Evolutionary conservation across 2,329 filamentous ascomycete species (phyloP).

Genomic region (Dothideomycetidae sp.): DNA sequence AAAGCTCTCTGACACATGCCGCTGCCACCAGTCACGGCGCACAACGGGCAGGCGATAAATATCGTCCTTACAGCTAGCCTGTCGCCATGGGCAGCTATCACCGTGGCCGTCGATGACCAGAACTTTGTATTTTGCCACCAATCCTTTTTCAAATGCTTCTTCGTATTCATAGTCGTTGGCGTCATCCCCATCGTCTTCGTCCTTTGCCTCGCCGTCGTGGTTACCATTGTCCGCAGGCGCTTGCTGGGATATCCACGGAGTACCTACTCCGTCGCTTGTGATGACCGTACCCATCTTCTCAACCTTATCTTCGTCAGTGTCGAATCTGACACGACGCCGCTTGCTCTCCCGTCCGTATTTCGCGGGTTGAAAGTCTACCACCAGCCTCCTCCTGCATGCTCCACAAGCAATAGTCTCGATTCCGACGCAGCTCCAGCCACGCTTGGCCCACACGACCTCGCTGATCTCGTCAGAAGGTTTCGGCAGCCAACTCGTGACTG

Average conservation of each 20-base stretch:
- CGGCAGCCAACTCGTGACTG: slow-evolving; percentile 83
- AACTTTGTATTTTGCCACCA: slow-evolving; percentile 62
- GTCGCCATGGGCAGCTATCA: slow-evolving; percentile 74
- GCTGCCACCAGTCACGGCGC: slow-evolving; percentile 22
- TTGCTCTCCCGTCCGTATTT: slow-evolving; percentile 38
- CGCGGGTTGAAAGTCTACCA: slow-evolving; percentile 51
- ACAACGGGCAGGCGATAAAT: slow-evolving; percentile 45
- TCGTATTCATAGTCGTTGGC: slow-evolving; percentile 14
- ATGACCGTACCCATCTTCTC: neutral
- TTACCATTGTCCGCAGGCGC: neutral
- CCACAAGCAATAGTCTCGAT: slow-evolving; percentile 71
- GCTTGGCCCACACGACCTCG: slow-evolving; percentile 88
- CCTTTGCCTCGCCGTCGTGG: slow-evolving; percentile 18
- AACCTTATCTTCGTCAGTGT: slow-evolving; percentile 2
- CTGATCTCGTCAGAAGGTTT: slow-evolving; percentile 66
- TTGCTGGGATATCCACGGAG: neutral
- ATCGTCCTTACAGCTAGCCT: slow-evolving; percentile 67
- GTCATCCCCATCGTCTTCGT: slow-evolving; percentile 35
- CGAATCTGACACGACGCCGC: slow-evolving; percentile 34
- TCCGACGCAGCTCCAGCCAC: slow-evolving; percentile 77
- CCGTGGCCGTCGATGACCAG: slow-evolving; percentile 63
- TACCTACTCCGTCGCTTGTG: neutral
- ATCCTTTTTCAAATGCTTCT: slow-evolving; percentile 37
- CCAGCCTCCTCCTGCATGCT: slow-evolving; percentile 68
- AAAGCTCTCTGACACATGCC: slow-evolving; percentile 19